phyloP scores from a whole-genome alignment of 495 filamentous ascomycete genomes.

The Durotheca rogersii region DNA sequence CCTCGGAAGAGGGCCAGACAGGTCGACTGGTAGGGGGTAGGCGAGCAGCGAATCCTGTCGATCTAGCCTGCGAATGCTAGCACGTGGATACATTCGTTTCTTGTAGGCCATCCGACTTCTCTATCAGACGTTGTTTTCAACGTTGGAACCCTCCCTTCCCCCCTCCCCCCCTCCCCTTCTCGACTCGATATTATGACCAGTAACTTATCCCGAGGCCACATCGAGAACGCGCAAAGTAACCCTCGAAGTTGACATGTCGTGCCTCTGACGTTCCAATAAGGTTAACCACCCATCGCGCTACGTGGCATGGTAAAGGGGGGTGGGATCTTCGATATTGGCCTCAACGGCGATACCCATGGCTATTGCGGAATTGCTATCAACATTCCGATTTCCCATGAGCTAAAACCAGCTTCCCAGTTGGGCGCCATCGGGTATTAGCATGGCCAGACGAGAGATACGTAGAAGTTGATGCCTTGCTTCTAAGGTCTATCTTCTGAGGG shows the following conservation, averaged over 20 bases:
- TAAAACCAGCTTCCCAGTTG: background rate
- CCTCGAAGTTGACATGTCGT: background rate
- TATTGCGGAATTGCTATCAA: background rate
- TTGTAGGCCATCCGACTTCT: too few relatives aligned
- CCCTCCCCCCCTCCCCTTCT: too few relatives aligned
- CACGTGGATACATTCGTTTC: too few relatives aligned
- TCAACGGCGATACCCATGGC: background rate
- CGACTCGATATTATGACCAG: too few relatives aligned
- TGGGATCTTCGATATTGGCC: background rate
- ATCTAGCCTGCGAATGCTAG: too few relatives aligned
- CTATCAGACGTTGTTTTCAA: too few relatives aligned
- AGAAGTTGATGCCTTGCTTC: background rate
- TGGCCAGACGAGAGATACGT: background rate
- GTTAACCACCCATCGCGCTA: background rate
- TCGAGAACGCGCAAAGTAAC: background rate
- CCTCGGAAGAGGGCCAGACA: too few relatives aligned
- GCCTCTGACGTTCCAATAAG: background rate
- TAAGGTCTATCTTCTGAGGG: background rate
- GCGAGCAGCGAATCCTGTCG: too few relatives aligned
- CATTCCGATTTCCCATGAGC: background rate
- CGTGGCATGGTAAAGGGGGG: background rate
- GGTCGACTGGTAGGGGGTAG: too few relatives aligned
- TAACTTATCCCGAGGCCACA: background rate
- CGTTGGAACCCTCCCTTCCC: too few relatives aligned
- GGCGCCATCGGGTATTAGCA: background rate